phyloP scores from a whole-genome alignment of 2,329 filamentous ascomycete species.

The Trichoderma guizhouense region DNA sequence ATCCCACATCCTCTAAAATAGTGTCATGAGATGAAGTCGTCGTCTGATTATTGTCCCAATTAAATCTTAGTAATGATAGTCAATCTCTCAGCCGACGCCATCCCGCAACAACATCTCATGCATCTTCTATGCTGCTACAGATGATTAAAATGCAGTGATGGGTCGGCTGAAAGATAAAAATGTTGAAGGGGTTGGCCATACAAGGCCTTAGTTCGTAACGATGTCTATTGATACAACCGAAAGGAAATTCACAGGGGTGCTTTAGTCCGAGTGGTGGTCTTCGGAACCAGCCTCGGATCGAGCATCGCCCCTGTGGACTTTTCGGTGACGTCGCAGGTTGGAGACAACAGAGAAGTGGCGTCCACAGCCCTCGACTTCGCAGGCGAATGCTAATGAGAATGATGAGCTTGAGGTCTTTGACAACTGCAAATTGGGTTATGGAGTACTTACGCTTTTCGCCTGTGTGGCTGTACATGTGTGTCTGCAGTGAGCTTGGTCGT shows the following conservation, averaged over 20 bases:
- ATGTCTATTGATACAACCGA: slow-evolving; percentile 9
- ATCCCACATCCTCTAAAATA: slow-evolving; percentile 20
- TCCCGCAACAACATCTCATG: slow-evolving; percentile 10
- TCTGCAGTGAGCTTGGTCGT: slow-evolving; percentile 87
- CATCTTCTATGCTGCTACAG: slow-evolving; percentile 18
- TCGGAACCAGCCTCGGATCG: slow-evolving; percentile 62
- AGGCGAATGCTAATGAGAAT: slow-evolving; percentile 70
- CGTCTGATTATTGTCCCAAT: slow-evolving; percentile 11
- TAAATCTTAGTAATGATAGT: slow-evolving; percentile 14
- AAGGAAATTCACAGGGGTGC: not conserved
- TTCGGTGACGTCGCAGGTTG: slow-evolving; percentile 89
- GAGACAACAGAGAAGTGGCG: slow-evolving; percentile 97
- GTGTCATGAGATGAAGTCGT: slow-evolving; percentile 19
- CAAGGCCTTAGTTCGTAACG: slow-evolving; percentile 4
- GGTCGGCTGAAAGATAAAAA: not conserved
- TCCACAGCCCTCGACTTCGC: slow-evolving; percentile 91
- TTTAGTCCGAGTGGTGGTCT: slow-evolving; percentile 58
- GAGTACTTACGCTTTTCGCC: slow-evolving; percentile 87
- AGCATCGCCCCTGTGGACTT: slow-evolving; percentile 77
- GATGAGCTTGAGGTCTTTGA: not conserved
- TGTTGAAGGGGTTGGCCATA: not conserved
- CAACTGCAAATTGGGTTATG: too few relatives aligned
- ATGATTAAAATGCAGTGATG: not conserved
- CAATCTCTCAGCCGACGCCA: not conserved
- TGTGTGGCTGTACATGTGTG: slow-evolving; percentile 98